Base-by-base conservation (phyloP, 176 grass and related monocot genomes). In the Metroxylon sagu region DNA sequence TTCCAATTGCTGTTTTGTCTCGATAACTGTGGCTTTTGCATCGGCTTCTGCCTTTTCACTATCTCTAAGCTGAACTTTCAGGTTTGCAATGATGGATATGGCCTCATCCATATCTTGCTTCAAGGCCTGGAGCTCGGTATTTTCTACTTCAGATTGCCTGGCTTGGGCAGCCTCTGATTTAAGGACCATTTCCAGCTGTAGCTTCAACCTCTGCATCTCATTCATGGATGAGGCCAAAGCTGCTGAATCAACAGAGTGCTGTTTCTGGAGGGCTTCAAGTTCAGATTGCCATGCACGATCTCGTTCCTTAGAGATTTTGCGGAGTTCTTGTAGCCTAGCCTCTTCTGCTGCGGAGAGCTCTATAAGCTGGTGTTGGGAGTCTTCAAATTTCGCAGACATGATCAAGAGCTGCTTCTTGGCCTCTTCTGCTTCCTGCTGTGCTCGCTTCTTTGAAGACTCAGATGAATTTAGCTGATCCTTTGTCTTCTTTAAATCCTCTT, bases 211-310 rank as follows among this genome's bases (percentile, higher is more conserved):
- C 53, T 88, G 82, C 29, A 89, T 73, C 70, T 89, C 94, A 29
- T 65, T 83, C 87, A 88, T 85, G 51, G 92, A 65, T 5, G 83
- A 68, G 12, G 82, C 71, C 62, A 97, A 60, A 63, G 87, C 83
- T 15, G 82, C 64, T n/a, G 79, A 89, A 61, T 98, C 94, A 4
- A 83, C 76, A 3, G 79, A 71, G 73, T 98, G 94, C 64, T 98
- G 94, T 54, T 89, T 85, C 80, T 98, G 88, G 75, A 98, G 68
- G 16, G 88, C 88, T 75, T 93, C 88, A 5, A 98, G 76, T 82
- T 93, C 94, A 59, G 84, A 88, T 26, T 98, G 88, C 94, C 94
- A 98, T 65, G 84, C 83, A 8, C 94, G 84, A 53, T 98, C 94
- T 19, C 94, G 85, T 78, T 98, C 94, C 59, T 98, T 85, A 2